Evolutionary conservation across 495 filamentous ascomycete genomes (phyloP), one percentile per base, ranked within the genome.

Genomic region (Aspergillus sclerotiicarbonarius): DNA sequence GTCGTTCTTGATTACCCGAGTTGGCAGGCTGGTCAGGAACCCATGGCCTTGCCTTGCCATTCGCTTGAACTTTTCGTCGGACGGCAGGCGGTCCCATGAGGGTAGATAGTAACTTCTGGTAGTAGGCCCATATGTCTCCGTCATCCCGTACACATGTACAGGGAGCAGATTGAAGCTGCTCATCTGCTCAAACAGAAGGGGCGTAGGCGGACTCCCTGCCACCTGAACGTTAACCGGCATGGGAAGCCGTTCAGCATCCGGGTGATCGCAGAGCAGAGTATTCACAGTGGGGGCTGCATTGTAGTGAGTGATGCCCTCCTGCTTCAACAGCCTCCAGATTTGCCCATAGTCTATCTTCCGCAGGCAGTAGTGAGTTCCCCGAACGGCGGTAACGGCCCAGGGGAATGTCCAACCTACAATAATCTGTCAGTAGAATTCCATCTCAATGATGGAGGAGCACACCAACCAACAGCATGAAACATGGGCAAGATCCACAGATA

Each of bases 41-140:
- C 94, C 94, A 67, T 97, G 91, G n/a, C 87, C 87, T 69, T 98
- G 94, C 1, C 92, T 81, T 15, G 94, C 94, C 92, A 97, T 96
- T 57, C 80, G 82, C 54, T 80, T 80, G 64, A 89, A 98, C 70
- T 86, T 89, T 60, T 96, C 91, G 25, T 87, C 82, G 8, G 67
- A 49, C 0, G 87, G 80, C 0, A 98, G 74, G 0, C 62, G 62
- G 6, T 93, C 86, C 94, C 94, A 98, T 15, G 80, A 76, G 0
- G 91, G 90, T 70, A 98, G 77, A 54, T 86, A 77, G 64, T 98
- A 98, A 3, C 91, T 89, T 65, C 94, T 95, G 13, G 93, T 98
- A 54, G 97, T 95, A 9, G 94, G 94, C 0, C 94, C 94, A 64
- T 98, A 98, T 0, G 92, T 96, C 72, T 97, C 92, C 1, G 93